A percentile compares a stretch with the other conserved stretches of the same genome.
Conservation (phyloP, 208 protist genomes). For the Trichomonas gallinae region DNA sequence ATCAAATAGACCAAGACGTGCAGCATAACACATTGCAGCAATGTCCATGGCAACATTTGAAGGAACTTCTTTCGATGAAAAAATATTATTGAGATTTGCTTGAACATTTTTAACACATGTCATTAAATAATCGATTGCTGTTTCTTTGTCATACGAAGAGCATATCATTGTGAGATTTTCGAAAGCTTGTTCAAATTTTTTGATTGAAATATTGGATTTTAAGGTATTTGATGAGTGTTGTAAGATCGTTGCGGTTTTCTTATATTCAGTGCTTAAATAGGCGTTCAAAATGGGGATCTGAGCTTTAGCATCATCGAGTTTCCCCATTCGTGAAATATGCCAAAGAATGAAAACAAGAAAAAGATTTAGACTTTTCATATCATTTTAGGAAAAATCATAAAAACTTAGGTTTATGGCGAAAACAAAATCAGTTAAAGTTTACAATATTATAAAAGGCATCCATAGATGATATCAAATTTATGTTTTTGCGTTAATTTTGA, state of each 20-base stretch:
- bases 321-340: neutral
- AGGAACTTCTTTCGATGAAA: neutral
- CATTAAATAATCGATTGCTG: neutral
- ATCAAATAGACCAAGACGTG: neutral
- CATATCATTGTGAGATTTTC: neutral
- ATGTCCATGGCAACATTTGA: neutral
- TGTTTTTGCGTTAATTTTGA: no score
- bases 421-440: no score
- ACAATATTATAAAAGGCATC: no score
- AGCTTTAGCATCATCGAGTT: neutral
- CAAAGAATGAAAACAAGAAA: no score
- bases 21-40: neutral
- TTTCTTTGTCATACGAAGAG: neutral
- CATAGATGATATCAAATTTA: no score
- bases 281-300: neutral
- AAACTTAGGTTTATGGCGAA: no score
- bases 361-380: no score
- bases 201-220: neutral
- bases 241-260: neutral
- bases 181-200: neutral
- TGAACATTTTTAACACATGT: neutral
- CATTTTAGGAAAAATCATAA: no score
- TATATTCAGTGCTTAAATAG: neutral
- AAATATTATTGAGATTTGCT: neutral
- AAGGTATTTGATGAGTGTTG: neutral